Percentiles rank a stretch among this genome's conserved stretches.
These are phyloP conservation scores for Boeremia lycopersici DNA, from an alignment of 2,329 filamentous ascomycete species.

Conservation along the genomic window DNA sequence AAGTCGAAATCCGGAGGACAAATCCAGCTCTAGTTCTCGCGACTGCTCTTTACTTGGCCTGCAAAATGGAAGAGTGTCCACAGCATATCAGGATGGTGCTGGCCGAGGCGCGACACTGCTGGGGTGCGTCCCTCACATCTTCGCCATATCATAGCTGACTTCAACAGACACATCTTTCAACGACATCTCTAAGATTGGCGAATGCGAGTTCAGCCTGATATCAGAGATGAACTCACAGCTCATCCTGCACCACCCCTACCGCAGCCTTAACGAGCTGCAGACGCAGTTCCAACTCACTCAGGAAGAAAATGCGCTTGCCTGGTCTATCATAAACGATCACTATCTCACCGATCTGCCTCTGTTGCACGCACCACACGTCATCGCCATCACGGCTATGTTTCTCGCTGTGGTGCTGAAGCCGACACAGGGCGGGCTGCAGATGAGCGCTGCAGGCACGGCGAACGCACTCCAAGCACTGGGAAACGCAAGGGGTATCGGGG, in stretches of 20 bases:
- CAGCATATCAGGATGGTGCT: conserved; percentile 94
- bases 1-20: conserved; percentile 87
- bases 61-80: conserved; percentile 97
- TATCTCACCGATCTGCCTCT: conserved; percentile 92
- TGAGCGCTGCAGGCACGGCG: conserved; percentile 49
- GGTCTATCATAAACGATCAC: conserved; percentile 87
- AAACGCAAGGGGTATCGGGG: conserved; percentile 37
- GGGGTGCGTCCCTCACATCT: conserved; percentile 32
- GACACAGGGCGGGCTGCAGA: conserved; percentile 57
- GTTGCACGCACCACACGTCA: conserved; percentile 81
- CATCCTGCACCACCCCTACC: conserved; percentile 90
- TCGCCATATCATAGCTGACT: conserved; percentile 12
- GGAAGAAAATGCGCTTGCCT: conserved; percentile 79
- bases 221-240: conserved; percentile 89
- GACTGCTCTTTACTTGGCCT: conserved; percentile 93
- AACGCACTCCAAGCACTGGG: conserved; percentile 47
- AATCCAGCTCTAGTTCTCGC: conserved; percentile 92
- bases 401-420: conserved; percentile 83
- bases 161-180: conserved; percentile 43
- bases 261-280: conserved; percentile 75
- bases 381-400: conserved; percentile 85
- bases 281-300: conserved; percentile 71
- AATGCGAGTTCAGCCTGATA: conserved; percentile 93
- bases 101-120: conserved; percentile 78
- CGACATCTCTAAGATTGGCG: conserved; percentile 83